Percentiles rank a stretch among this genome's conserved stretches.
These are phyloP conservation scores for Ceratocystis destructans DNA, from an alignment of 2,329 filamentous ascomycete species.

Conservation along the genomic window DNA sequence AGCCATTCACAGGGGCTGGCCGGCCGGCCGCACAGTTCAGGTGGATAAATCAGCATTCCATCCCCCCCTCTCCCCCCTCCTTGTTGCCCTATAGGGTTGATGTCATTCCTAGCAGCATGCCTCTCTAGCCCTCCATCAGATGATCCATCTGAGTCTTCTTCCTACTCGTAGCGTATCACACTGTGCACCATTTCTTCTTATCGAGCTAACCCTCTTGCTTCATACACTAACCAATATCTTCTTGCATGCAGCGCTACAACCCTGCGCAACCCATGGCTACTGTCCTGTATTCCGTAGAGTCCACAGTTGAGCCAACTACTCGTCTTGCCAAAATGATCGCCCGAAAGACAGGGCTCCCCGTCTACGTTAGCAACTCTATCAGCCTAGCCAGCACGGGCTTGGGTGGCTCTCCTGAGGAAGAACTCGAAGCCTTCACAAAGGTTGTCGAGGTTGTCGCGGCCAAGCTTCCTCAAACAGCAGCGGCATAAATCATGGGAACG, in stretches of 20 bases:
- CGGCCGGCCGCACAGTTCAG: background rate
- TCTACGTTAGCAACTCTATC: constrained; percentile 85
- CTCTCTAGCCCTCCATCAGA: no score
- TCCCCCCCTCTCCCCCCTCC: no score
- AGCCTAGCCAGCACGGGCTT: constrained; percentile 59
- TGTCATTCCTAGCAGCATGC: no score
- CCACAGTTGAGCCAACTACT: constrained; percentile 73
- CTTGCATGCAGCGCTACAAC: constrained; percentile 33
- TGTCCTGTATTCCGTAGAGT: constrained; percentile 59
- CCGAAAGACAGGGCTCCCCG: constrained; percentile 55
- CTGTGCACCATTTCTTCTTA: background rate
- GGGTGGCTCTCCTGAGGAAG: constrained; percentile 76
- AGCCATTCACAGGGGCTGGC: background rate
- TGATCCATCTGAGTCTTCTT: background rate
- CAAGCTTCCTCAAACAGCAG: constrained; percentile 21
- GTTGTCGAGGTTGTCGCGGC: constrained; percentile 53
- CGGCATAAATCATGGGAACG: background rate
- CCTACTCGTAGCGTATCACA: background rate
- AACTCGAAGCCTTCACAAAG: constrained; percentile 73
- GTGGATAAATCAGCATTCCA: background rate
- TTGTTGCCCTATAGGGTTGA: no score
- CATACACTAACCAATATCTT: background rate
- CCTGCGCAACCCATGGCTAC: constrained; percentile 57
- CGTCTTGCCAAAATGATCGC: constrained; percentile 73
- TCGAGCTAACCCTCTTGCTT: no score